A percentile compares a stretch with the other conserved stretches of the same genome.
These are phyloP conservation scores for Babesia microti DNA, from an alignment of 169 alveolate species.

Conservation along the genomic window DNA sequence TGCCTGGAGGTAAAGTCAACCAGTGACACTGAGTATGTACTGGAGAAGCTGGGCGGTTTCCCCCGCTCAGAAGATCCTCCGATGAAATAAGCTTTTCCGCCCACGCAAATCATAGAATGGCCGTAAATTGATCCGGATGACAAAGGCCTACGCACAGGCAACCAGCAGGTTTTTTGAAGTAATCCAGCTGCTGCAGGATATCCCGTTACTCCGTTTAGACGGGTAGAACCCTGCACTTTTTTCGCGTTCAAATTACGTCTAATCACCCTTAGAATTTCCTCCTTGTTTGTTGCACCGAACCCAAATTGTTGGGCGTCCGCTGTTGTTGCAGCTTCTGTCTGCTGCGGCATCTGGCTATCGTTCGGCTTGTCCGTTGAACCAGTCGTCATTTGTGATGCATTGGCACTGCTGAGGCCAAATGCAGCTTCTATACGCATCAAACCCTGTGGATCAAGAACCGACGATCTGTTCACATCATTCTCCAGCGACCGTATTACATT, in stretches of 20 bases:
- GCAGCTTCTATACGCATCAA: slow-evolving; percentile 71
- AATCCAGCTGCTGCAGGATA: slow-evolving; percentile 44
- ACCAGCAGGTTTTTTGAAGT: slow-evolving; percentile 57
- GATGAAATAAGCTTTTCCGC: slow-evolving; percentile 67
- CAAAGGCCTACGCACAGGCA: slow-evolving; percentile 57
- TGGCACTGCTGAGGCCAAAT: slow-evolving; percentile 54
- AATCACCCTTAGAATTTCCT: slow-evolving; percentile 32
- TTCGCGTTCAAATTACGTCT: slow-evolving; percentile 34
- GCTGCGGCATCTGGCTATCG: slow-evolving; percentile 1
- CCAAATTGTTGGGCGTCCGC: too few relatives aligned
- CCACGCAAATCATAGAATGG: slow-evolving; percentile 66
- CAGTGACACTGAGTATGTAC: slow-evolving; percentile 62
- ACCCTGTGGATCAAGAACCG: slow-evolving; percentile 73
- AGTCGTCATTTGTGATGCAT: too few relatives aligned
- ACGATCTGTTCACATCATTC: slow-evolving; percentile 63
- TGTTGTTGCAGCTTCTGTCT: background rate
- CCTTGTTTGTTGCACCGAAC: slow-evolving; percentile 19
- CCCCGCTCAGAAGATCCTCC: slow-evolving; percentile 70
- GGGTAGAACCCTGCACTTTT: slow-evolving; percentile 1
- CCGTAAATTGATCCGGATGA: slow-evolving; percentile 64
- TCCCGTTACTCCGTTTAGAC: slow-evolving; percentile 10
- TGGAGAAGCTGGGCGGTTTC: slow-evolving; percentile 57
- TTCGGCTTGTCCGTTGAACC: slow-evolving; percentile 5
- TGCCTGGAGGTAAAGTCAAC: slow-evolving; percentile 63
- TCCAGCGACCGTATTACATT: slow-evolving; percentile 66